Percentiles rank a stretch among this genome's conserved stretches.
phyloP scores from a whole-genome alignment of 2,329 filamentous ascomycete species.

The Pseudogymnoascus sp. region DNA sequence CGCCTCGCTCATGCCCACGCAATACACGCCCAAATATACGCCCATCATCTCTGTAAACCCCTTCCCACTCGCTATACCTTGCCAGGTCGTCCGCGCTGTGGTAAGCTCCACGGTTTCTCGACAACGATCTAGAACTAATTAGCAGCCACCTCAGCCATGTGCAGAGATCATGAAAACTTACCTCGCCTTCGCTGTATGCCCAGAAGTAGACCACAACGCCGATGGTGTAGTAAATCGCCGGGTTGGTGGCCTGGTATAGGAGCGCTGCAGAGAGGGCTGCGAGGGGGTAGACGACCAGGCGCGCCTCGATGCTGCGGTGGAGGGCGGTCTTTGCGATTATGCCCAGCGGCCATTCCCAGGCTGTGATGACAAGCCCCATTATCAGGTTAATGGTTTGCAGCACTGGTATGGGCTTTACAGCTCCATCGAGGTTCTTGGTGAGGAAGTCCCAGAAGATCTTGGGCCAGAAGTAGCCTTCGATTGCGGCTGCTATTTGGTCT shows the following conservation, averaged over 20 bases:
- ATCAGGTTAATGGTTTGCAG: conserved; percentile 87
- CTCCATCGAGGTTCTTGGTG: conserved; percentile 79
- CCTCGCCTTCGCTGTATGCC: conserved; percentile 96
- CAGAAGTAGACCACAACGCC: conserved; percentile 87
- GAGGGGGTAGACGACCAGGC: conserved; percentile 76
- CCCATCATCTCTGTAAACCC: not conserved
- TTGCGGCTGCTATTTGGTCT: conserved; percentile 75
- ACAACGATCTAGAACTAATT: not conserved
- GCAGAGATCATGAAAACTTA: conserved; percentile 33
- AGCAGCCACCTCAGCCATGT: not conserved
- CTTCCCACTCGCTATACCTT: not conserved
- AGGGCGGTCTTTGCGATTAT: conserved; percentile 68
- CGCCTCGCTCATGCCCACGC: not conserved
- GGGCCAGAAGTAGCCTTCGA: conserved; percentile 94
- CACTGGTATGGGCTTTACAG: conserved; percentile 79
- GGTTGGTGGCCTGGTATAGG: conserved; percentile 87
- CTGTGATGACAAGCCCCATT: conserved; percentile 68
- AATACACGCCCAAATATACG: conserved; percentile 3
- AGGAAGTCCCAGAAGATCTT: conserved; percentile 98
- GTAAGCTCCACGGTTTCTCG: conserved; percentile 1
- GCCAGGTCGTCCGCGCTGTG: not conserved
- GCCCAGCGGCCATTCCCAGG: conserved; percentile 84
- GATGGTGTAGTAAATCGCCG: conserved; percentile 84
- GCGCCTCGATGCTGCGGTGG: conserved; percentile 81
- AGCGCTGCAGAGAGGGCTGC: conserved; percentile 66